These are phyloP conservation scores for Fusarium sororula DNA, from an alignment of 2,329 filamentous ascomycete species.

Conservation along the genomic window DNA sequence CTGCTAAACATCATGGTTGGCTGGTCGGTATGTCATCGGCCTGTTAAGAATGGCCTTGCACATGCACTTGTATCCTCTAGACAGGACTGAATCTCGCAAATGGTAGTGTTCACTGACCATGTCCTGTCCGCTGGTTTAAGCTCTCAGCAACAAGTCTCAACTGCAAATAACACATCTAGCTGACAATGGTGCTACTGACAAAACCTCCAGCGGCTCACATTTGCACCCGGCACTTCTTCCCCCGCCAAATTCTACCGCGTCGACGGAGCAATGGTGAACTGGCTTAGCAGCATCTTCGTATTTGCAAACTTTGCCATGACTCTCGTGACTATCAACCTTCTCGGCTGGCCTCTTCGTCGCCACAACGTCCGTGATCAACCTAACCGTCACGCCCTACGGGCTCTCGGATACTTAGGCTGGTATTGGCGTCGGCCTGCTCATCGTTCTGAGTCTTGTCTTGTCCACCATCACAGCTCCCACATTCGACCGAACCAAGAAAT, in stretches of 20 bases:
- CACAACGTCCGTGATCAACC: neutral
- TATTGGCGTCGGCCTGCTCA: neutral
- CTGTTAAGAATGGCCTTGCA: too few relatives aligned
- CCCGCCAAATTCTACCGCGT: rapidly evolving
- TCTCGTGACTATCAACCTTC: neutral
- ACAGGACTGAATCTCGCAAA: too few relatives aligned
- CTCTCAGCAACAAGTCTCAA: too few relatives aligned
- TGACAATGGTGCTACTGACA: too few relatives aligned
- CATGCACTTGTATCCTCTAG: too few relatives aligned
- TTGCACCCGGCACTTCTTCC: neutral
- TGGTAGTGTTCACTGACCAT: too few relatives aligned
- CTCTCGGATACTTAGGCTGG: neutral
- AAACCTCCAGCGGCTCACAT: too few relatives aligned
- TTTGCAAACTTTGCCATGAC: neutral
- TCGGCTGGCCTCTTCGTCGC: neutral
- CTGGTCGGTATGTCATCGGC: neutral
- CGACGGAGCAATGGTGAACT: neutral
- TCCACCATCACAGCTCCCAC: neutral
- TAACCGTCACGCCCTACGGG: neutral
- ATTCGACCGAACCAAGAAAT: neutral
- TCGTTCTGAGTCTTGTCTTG: neutral
- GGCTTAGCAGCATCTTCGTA: neutral
- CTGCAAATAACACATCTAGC: too few relatives aligned
- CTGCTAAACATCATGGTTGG: neutral
- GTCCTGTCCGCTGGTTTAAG: too few relatives aligned